Evolutionary conservation across 805 yeast species (phyloP), one percentile per base, ranked within the genome.

Genomic region (Candida ipomoeae): DNA sequence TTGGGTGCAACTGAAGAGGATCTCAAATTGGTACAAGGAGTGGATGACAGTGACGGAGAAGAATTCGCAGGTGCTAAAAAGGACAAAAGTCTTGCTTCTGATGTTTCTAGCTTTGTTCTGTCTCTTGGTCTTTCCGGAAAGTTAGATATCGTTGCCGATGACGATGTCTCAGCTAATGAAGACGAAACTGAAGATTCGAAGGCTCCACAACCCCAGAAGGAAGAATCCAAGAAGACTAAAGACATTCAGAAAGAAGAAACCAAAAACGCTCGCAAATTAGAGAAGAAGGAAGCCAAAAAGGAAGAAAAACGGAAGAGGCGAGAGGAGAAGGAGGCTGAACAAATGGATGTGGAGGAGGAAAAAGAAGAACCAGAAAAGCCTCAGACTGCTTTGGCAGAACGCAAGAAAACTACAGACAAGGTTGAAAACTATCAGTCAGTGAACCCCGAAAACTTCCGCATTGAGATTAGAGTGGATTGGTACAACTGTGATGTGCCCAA

Each of bases 1-100:
- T 69, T 91, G 29, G 97, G 97, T 33, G 98, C 97, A 18, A 78
- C 89, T 14, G 94, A 87, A 57, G 91, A 83, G 20, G 97, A 90
- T 65, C 63, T 91, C 42, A 77, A 79, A 40, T 67, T 90, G 46
- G 58, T 91, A 11, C 75, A 77, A 33, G 86, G 77, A 14, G 58
- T 85, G 3, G 81, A 78, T 21, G 83, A 76, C 33, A 80, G 73
- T 29, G 75, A 70, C 29, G 83, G 78, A 53, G 31, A 34, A 13
- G 44, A n/a, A 5, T 76, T 76, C 50, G 73, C 61, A n/a, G 68
- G 69, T 37, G 72, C 70, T 47, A 61, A 55, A 18, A 68, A 71
- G 57, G 77, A 81, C 50, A 64, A 68, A 29, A 62, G 62, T 0
- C 74, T 87, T 29, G 65, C 73, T 10, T 64, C 70, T 29, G 95